A percentile compares a stretch with the other conserved stretches of the same genome.
Evolutionary conservation across 192 early-diverging fungal species (phyloP).

Genomic region (Paraglomus occultum): DNA sequence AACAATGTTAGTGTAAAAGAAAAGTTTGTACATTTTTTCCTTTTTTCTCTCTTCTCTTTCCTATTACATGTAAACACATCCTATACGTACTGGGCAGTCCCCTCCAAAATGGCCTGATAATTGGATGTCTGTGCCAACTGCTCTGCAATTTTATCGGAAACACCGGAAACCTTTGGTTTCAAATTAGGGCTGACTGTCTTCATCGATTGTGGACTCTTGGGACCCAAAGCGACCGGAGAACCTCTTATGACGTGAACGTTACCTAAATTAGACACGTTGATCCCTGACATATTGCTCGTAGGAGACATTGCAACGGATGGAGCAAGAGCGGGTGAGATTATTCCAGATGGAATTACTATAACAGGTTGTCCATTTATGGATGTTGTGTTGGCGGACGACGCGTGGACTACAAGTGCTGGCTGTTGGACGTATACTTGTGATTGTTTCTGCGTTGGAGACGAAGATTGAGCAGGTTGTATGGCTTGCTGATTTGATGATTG

Average conservation of each 20-base stretch:
- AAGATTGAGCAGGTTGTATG: neutral
- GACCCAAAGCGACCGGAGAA: conserved; percentile 31
- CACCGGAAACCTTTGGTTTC: conserved; percentile 42
- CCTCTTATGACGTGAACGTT: conserved; percentile 19
- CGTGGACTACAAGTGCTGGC: neutral
- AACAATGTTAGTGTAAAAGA: neutral
- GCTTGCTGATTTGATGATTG: neutral
- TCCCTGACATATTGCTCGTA: conserved; percentile 23
- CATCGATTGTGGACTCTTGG: conserved; percentile 31
- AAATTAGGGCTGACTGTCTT: conserved; percentile 46
- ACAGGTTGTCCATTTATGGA: neutral
- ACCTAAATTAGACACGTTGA: conserved; percentile 31
- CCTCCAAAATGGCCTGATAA: conserved; percentile 87
- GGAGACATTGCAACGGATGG: conserved; percentile 24
- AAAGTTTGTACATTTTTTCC: neutral
- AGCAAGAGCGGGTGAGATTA: conserved; percentile 2
- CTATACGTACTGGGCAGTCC: conserved; percentile 71
- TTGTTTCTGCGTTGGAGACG: neutral
- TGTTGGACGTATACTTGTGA: neutral
- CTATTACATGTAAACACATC: neutral
- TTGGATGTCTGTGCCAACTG: conserved; percentile 59
- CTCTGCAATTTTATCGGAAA: conserved; percentile 38
- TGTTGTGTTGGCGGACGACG: neutral
- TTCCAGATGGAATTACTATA: neutral
- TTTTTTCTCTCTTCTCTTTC: neutral